phyloP scores from a whole-genome alignment of 768 basidiomycete genomes.

The Boletus eberwhitei region DNA sequence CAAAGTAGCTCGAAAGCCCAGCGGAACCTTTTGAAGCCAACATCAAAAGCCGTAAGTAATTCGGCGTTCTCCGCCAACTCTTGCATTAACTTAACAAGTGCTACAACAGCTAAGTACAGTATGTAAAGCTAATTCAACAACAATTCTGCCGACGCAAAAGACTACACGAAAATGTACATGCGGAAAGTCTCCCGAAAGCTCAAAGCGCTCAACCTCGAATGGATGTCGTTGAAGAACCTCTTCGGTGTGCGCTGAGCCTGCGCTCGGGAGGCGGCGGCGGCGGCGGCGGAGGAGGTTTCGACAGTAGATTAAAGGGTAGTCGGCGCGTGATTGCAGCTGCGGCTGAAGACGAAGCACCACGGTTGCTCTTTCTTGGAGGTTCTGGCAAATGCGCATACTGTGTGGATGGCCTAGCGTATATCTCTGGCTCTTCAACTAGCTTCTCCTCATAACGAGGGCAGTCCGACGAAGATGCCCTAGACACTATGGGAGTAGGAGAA shows the following conservation, averaged over 20 bases:
- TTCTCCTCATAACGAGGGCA: conserved; percentile 37
- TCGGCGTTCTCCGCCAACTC: conserved; percentile 26
- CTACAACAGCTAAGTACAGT: conserved; percentile 8
- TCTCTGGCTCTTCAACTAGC: conserved; percentile 45
- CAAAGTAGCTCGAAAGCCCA: neutral
- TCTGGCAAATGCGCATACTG: conserved; percentile 73
- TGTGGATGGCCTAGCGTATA: conserved; percentile 61
- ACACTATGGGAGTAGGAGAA: conserved; percentile 40
- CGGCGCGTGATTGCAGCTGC: conserved; percentile 52
- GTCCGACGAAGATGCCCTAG: conserved; percentile 58
- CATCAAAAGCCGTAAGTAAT: neutral
- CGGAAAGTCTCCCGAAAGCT: neutral
- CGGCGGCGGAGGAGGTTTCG: conserved; percentile 44
- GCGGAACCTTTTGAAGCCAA: conserved; percentile 11
- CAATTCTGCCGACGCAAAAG: conserved; percentile 8
- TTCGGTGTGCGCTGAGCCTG: conserved; percentile 34
- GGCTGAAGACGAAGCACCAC: conserved; percentile 39
- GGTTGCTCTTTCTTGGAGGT: conserved; percentile 50
- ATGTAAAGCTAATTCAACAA: conserved; percentile 26
- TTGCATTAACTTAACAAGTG: conserved; percentile 1
- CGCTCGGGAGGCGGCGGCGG: conserved; percentile 18
- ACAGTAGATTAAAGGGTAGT: conserved; percentile 65
- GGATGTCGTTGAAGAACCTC: conserved; percentile 42
- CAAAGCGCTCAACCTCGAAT: conserved; percentile 30
- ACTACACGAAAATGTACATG: conserved; percentile 11